Conservation (phyloP, 805 yeast species). For the Teunomyces atbi region DNA sequence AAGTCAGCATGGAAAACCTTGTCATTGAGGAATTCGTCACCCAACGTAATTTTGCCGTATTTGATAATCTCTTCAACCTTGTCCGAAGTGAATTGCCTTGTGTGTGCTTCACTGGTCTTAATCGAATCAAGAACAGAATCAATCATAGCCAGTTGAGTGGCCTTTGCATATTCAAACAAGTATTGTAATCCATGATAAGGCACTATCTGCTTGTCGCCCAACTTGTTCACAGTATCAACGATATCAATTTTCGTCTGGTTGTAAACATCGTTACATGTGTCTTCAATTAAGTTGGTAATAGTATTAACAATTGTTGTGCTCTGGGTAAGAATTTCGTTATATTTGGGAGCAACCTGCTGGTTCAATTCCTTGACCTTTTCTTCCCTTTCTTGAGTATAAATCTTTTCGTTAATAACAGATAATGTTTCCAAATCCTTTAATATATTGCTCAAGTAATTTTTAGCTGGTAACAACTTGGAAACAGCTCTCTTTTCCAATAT, state of each 20-base stretch:
- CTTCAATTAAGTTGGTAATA: constrained; percentile 64
- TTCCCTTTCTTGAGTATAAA: constrained; percentile 49
- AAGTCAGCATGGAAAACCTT: constrained; percentile 65
- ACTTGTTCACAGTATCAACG: constrained; percentile 46
- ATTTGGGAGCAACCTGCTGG: constrained; percentile 58
- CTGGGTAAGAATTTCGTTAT: constrained; percentile 50
- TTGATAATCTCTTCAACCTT: constrained; percentile 62
- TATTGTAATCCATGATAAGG: constrained; percentile 62
- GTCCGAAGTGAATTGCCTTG: constrained; percentile 56
- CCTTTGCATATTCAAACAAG: constrained; percentile 65
- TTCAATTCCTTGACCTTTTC: constrained; percentile 48
- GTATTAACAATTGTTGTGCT: constrained; percentile 56
- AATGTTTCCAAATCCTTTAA: constrained; percentile 62
- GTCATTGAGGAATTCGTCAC: constrained; percentile 57
- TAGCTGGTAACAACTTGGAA: constrained; percentile 90
- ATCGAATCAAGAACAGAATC: constrained; percentile 66
- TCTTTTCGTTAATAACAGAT: constrained; percentile 59
- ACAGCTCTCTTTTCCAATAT: constrained; percentile 84
- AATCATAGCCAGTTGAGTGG: constrained; percentile 67
- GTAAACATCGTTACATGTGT: constrained; percentile 55
- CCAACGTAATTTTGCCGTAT: constrained; percentile 64
- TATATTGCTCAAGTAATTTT: constrained; percentile 74
- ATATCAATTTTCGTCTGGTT: constrained; percentile 57
- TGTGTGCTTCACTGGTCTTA: constrained; percentile 60
- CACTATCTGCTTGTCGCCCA: constrained; percentile 53